Conservation (phyloP, 2,329 filamentous ascomycete genomes). For the Hypoxylon sp. region DNA sequence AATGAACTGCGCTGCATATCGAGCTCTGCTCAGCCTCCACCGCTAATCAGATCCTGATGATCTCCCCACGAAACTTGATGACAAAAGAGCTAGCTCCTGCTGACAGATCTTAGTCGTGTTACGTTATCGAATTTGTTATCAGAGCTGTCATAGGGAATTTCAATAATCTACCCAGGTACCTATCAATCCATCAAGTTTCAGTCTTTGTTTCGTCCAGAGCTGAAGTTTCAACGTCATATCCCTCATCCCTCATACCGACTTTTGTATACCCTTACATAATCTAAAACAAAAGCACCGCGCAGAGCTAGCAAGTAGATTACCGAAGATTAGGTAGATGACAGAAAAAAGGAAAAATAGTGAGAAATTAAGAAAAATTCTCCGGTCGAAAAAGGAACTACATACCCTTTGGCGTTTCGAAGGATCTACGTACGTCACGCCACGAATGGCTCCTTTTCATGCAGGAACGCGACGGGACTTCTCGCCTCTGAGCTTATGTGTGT, state of each 20-base stretch:
- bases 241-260: not conserved
- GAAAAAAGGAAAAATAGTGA: constrained; percentile 1
- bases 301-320: constrained; percentile 5
- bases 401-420: not conserved
- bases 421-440: constrained; percentile 20
- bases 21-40: constrained; percentile 15
- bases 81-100: constrained; percentile 26
- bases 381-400: not conserved
- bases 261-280: constrained; percentile 4
- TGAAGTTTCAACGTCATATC: not conserved
- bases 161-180: not conserved
- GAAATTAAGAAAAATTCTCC: constrained; percentile 6
- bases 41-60: constrained; percentile 8
- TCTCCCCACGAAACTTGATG: constrained; percentile 27
- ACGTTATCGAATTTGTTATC: constrained; percentile 34
- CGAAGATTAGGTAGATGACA: constrained; percentile 4
- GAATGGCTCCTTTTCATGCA: constrained; percentile 31
- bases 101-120: constrained; percentile 29
- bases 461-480: constrained; percentile 26
- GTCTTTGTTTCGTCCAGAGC: constrained; percentile 1
- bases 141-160: constrained; percentile 2
- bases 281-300: constrained; percentile 30
- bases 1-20: constrained; percentile 3
- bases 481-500: constrained; percentile 4
- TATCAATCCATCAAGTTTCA: constrained; percentile 3